A percentile compares a stretch with the other conserved stretches of the same genome.
phyloP scores from a whole-genome alignment of 371 early-diverging fungal species.

The Phascolomyces articulosus region DNA sequence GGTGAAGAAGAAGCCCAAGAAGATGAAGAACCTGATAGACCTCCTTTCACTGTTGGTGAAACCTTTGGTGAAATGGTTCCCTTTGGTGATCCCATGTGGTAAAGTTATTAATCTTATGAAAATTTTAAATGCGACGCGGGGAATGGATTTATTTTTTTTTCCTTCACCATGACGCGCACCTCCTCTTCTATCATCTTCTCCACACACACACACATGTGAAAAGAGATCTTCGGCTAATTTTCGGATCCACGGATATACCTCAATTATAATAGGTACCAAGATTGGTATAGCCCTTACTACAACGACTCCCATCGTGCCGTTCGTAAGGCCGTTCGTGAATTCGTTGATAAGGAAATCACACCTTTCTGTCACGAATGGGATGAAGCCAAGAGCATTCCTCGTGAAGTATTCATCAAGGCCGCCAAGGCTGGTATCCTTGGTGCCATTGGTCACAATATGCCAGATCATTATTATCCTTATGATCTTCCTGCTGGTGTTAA shows the following conservation, averaged over 20 bases:
- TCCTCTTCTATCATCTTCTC: too few species aligned
- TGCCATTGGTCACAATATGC: constrained; percentile 56
- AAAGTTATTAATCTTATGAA: constrained; percentile 17
- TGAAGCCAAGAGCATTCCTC: constrained; percentile 80
- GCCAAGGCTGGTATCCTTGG: constrained; percentile 76
- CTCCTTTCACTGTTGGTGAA: constrained; percentile 21
- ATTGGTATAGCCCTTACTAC: constrained; percentile 75
- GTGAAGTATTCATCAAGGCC: constrained; percentile 66
- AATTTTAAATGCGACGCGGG: too few species aligned
- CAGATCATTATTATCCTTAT: constrained; percentile 23
- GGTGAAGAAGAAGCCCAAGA: constrained; percentile 48
- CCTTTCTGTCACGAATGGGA: constrained; percentile 87
- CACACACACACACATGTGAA: too few species aligned
- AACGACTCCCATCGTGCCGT: constrained; percentile 76
- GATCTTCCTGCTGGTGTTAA: constrained; percentile 50
- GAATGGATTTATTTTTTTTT: too few species aligned
- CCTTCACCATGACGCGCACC: too few species aligned
- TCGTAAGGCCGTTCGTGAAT: constrained; percentile 70
- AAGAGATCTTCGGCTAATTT: not conserved
- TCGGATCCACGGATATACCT: not conserved
- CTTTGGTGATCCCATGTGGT: constrained; percentile 85
- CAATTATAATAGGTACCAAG: constrained; percentile 55
- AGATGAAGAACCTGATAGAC: constrained; percentile 21
- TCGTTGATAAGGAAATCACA: constrained; percentile 81
- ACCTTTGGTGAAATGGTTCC: constrained; percentile 79